Base-by-base conservation (phyloP, 352 stramenopile genomes). In the Globisporangium abappressorium region DNA sequence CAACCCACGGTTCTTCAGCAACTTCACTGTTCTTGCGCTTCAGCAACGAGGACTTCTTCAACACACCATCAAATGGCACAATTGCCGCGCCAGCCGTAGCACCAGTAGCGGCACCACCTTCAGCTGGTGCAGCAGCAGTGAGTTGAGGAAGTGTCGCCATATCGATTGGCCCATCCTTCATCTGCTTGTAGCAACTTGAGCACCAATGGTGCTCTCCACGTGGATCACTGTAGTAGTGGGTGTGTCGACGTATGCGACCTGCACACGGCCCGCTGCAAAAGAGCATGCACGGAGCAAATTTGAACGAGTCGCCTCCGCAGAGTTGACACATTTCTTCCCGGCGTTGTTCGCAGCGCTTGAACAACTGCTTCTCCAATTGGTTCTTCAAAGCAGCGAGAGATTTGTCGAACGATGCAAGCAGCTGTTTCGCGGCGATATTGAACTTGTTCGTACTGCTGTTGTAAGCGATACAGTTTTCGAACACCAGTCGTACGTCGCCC, bases 1-100 rank as follows among this genome's bases (percentile, higher is more conserved):
- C 91, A 4, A 99, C 97, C 98, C 98, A 99, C 63, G 91, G 88
- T 72, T 99, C 97, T 80, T 98, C 95, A 5, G 97, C 94, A 1
- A 98, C 89, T 72, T 99, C 97, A 68, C 98, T 98, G 77, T 99
- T 99, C 75, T 99, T 99, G 53, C 98, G 97, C 74, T 98, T 99
- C 18, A 96, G 69, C 3, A 99, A 73, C 11, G 97, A 93, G 54
- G 88, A 87, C 70, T 99, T 99, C 55, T 90, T 92, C 38, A 99
- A 76, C 18, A 91, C 87, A 7, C 84, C 73, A 54, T 93, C 86
- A 47, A 87, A 84, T 4, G 76, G 64, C 2, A 76, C 66, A 11
- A 66, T 53, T 15, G 69, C 65, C 36, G 68, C 62, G 24, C 68
- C 66, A 55, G 77, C 75, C 30, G 62, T 64, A 9, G 68, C 63